Evolutionary conservation across 495 filamentous ascomycete species (phyloP), one percentile per base, ranked within the genome.

Genomic region (Chaetomium fimeti): DNA sequence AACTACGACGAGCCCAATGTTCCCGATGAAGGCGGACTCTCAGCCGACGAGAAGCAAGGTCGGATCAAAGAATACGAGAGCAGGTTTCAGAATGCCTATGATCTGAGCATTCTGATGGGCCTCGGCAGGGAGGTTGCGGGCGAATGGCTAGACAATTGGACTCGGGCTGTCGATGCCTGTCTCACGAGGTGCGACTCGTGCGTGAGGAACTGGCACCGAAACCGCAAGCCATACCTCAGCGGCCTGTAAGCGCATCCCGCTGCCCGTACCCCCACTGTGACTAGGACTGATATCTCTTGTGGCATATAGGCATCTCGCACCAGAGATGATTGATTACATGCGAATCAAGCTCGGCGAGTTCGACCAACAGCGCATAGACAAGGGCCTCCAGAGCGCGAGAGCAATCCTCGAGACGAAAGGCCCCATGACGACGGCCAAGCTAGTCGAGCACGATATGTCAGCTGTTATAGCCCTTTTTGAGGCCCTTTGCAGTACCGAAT

Each of bases 111-210:
- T 27, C 84, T 94, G 40, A 76, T 94, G 43, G 88, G 87, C 9
- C 87, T 87, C 61, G 83, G 83, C 28, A 78, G 83, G 43, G 84
- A 88, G 15, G 83, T 86, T 51, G 85, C 87, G 0, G 82, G 81
- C 38, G 74, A 79, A 38, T 80, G 87, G 69, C 81, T 87, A 56
- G 71, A 76, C 49, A 85, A 86, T 72, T 83, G 93, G 51, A 80
- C 76, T 3, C 75, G 84, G 27, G 68, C 75, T 5, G 71, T 77
- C 51, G 75, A 80, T 48, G 47, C 38, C 25, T 77, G 73, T 55
- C 78, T 97, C 43, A 84, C 77, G 29, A 83, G 77, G 42, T 97
- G 93, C 76, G 89, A 95, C 67, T 79, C 85, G 47, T 97, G 93
- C 72, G 87, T 92, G 62, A 84, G 85, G 43, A 84, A 87, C 47